Base-by-base conservation (phyloP, 495 filamentous ascomycete genomes). In the Penicillium chermesinum region DNA sequence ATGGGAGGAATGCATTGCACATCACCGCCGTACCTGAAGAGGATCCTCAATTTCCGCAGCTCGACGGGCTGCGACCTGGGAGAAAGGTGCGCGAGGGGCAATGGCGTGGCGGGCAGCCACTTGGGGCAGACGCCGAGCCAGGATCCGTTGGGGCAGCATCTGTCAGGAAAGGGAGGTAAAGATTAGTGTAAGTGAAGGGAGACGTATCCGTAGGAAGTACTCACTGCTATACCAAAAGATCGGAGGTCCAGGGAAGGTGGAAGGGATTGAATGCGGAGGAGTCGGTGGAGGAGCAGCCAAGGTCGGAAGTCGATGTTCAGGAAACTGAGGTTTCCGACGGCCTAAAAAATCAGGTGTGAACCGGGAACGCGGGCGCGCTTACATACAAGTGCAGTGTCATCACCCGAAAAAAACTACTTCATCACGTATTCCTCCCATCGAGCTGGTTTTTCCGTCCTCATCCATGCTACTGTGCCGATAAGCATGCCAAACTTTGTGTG, bases 21-120 rank as follows among this genome's bases (percentile, higher is more conserved):
- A 44, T 36, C 14, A n/a, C n/a, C 9, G 48, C 49, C 67, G 45
- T 70, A 91, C 88, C 88, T 88, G 84, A 30, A 77, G 69, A 39
- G 89, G 88, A 60, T 95, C 89, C 45, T 88, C 81, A 34, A 78
- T 67, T 35, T 85, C 82, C 38, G 71, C 79, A 56, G 85, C 73
- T 22, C 70, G 70, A 17, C 74, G 66, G 44, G 61, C 64, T 38
- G 66, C 72, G 64, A 65, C 69, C 73, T 69, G 79, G 63, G 71
- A 80, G 45, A 77, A 63, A 38, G 71, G 50, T 65, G 75, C 62
- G 70, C 72, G 64, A 76, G 79, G 69, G 74, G 69, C 64, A 58
- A 61, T 63, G 69, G 74, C 65, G 66, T 69, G 63, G 67, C 69
- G 67, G 46, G 60, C 62, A 49, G 66, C 66, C 52, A 67, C 60